Base-by-base conservation (phyloP, 1,139 yeast genomes). In the Saccharomyces hybrid region DNA sequence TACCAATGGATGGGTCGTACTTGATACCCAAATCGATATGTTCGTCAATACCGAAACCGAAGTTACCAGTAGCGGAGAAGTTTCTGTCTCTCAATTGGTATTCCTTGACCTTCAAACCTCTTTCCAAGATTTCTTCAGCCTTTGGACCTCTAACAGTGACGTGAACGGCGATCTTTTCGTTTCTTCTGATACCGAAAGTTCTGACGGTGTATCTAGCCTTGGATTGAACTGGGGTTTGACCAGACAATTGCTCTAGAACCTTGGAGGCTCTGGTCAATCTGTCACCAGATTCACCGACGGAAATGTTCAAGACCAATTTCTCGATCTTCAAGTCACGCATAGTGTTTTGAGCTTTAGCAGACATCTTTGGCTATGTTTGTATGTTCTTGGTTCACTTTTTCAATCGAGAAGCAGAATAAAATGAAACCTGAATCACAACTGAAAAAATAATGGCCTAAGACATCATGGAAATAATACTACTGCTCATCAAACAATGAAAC, bases 261-360 rank as follows among this genome's bases (percentile, higher is more conserved):
- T 93, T 93, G 76, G 99, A 95, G 73, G 99, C 99, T 88, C 99
- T 93, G 84, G 99, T 93, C 80, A 93, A 89, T 86, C 98, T 88
- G 81, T 93, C 99, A 85, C 99, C 99, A 79, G 98, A 91, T 82
- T 93, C 99, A 84, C 99, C 99, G 79, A 93, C 99, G 79, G 96
- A 91, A 81, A 93, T 93, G 95, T 93, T 95, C 81, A 93, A 88
- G 80, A 93, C 97, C 80, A 93, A 87, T 83, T 93, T 95, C 83
- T 93, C 98, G 82, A 93, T 93, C 83, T 88, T 93, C 81, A 95
- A 85, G 73, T 93, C 98, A 82, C 96, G 95, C 99, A 95, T 93
- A 80, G 88, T 81, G 78, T 85, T 85, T 71, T 74, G 78, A 62
- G 78, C 68, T 72, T 74, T 74, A 60, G 76, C 71, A 69, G 78